Evolutionary conservation across 345 rosid genomes (phyloP).

Genomic region (Syzygium oleosum): DNA sequence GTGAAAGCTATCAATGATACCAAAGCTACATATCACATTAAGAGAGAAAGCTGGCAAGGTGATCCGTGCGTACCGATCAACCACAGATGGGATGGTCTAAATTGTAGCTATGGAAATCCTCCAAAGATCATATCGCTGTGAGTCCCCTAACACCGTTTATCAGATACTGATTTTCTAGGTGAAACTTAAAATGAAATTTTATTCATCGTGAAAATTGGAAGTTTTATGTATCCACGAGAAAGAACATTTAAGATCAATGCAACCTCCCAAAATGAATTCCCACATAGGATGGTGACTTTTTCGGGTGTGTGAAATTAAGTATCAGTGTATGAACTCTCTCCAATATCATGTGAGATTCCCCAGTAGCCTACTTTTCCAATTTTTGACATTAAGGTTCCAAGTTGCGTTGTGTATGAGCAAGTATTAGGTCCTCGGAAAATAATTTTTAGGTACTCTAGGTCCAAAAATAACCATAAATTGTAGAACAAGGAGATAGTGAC

Average conservation of each 20-base stretch:
- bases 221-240: background rate
- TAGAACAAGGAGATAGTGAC: background rate
- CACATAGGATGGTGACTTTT: background rate
- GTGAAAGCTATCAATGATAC: conserved; percentile 19
- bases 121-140: conserved; percentile 13
- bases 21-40: background rate
- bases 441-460: background rate
- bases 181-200: background rate
- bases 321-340: background rate
- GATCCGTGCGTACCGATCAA: conserved; percentile 17
- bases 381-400: background rate
- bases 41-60: conserved; percentile 18
- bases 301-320: background rate
- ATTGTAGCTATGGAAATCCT: conserved; percentile 3
- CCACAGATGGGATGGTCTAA: conserved; percentile 8
- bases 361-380: background rate
- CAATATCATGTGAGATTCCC: background rate
- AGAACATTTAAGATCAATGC: background rate
- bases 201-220: background rate
- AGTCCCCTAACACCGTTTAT: background rate
- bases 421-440: background rate
- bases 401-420: background rate
- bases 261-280: background rate
- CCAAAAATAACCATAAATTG: background rate
- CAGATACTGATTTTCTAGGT: background rate